Conservation (phyloP, 2,329 filamentous ascomycete genomes). For the Aspergillus sp. region DNA sequence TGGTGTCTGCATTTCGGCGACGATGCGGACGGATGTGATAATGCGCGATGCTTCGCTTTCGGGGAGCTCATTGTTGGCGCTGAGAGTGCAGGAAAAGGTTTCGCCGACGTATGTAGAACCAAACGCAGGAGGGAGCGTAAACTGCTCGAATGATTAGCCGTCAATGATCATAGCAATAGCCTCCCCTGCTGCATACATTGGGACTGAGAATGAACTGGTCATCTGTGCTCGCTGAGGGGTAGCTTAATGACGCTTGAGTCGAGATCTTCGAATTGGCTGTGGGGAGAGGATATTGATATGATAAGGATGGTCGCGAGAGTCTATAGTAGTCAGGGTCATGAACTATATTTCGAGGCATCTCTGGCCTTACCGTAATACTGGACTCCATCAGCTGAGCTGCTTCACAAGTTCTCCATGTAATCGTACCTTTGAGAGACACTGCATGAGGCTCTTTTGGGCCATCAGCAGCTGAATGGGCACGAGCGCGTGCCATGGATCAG, state of each 20-base stretch:
- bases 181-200: conserved; percentile 38
- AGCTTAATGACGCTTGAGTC: conserved; percentile 63
- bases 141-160: conserved; percentile 22
- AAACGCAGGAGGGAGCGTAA: conserved; percentile 84
- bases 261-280: conserved; percentile 42
- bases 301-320: conserved; percentile 59
- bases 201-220: conserved; percentile 49
- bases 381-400: conserved; percentile 12
- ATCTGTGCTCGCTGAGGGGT: conserved; percentile 45
- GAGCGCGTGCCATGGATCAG: conserved; percentile 36
- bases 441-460: conserved; percentile 63
- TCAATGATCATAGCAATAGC: neutral
- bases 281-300: conserved; percentile 37
- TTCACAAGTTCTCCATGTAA: conserved; percentile 2
- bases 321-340: conserved; percentile 37
- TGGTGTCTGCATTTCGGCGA: conserved; percentile 93
- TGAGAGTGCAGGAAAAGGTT: conserved; percentile 86
- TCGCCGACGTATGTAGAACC: conserved; percentile 93
- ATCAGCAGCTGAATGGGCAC: conserved; percentile 35
- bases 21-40: conserved; percentile 69
- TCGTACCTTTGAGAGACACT: conserved; percentile 61
- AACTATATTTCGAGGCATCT: conserved; percentile 2
- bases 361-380: conserved; percentile 31
- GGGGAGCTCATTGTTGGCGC: conserved; percentile 78
- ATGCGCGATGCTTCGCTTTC: conserved; percentile 31